These are phyloP conservation scores for Jaminaea rosea DNA, from an alignment of 1,284 basidiomycete genomes.

Conservation along the genomic window DNA sequence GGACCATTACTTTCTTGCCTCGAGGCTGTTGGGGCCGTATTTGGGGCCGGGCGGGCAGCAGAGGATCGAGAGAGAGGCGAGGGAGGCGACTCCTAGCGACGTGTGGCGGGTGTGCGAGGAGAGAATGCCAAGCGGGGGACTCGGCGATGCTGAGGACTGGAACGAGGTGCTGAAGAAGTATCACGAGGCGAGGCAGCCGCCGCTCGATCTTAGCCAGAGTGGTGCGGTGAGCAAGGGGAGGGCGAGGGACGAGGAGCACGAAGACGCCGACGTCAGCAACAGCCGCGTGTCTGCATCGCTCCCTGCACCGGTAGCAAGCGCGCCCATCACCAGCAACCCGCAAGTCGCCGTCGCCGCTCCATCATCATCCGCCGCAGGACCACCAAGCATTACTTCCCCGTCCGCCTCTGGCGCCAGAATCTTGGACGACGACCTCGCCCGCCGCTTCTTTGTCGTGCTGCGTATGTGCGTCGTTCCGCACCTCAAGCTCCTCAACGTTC, in stretches of 20 bases:
- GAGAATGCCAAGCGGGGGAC: too few relatives aligned
- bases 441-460: background rate
- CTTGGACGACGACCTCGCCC: background rate
- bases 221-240: background rate
- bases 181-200: background rate
- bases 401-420: too few relatives aligned
- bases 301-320: background rate
- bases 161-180: background rate
- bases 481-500: background rate
- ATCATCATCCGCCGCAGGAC: background rate
- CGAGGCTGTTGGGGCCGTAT: background rate
- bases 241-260: too few relatives aligned
- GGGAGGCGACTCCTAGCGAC: background rate
- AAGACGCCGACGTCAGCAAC: too few relatives aligned
- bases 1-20: background rate
- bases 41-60: background rate
- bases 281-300: too few relatives aligned
- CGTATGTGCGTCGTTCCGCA: background rate
- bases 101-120: too few relatives aligned
- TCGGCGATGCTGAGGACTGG: too few relatives aligned
- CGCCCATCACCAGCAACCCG: background rate
- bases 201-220: slow-evolving; percentile 1
- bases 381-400: too few relatives aligned
- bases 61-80: background rate
- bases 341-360: background rate